Evolutionary conservation across 768 basidiomycete species (phyloP).

Genomic region (Krasilnikovozyma curviuscula): DNA sequence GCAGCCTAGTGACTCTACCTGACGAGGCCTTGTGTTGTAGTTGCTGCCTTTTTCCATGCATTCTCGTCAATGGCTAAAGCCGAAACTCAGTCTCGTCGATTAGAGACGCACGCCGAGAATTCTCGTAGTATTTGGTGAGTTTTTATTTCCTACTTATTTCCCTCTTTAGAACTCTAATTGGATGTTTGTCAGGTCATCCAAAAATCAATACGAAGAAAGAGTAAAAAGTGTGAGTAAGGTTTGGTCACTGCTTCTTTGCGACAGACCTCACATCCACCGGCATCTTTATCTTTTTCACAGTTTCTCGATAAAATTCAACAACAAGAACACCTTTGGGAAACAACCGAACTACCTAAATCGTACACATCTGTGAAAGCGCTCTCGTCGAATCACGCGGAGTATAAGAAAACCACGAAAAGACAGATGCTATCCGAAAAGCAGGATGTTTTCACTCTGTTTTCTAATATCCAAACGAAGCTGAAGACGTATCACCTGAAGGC

Average conservation of each 20-base stretch:
- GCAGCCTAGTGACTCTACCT: too few relatives aligned
- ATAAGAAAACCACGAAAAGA: conserved; percentile 72
- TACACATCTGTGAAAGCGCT: conserved; percentile 67
- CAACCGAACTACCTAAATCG: conserved; percentile 33
- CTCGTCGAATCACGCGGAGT: conserved; percentile 48
- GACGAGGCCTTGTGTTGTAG: too few relatives aligned
- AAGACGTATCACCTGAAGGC: conserved; percentile 70
- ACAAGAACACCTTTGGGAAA: too few relatives aligned
- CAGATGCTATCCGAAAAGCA: conserved; percentile 77
- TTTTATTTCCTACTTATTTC: not conserved
- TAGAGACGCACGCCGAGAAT: conserved; percentile 87
- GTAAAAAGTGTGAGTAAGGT: conserved; percentile 39
- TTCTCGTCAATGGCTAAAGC: conserved; percentile 90
- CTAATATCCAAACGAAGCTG: conserved; percentile 84
- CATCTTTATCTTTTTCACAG: conserved; percentile 33
- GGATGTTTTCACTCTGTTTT: conserved; percentile 67
- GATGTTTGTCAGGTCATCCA: conserved; percentile 55
- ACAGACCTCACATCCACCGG: not conserved
- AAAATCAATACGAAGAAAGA: conserved; percentile 83
- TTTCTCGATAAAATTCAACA: conserved; percentile 48
- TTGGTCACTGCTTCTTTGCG: not conserved
- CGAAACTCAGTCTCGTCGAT: conserved; percentile 77
- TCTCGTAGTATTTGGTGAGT: conserved; percentile 41
- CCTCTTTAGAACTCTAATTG: not conserved
- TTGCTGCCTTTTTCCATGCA: conserved; percentile 93